Evolutionary conservation across 352 stramenopile genomes (phyloP), one percentile per base, ranked within the genome.

Genomic region (Phytopythium sindhum): DNA sequence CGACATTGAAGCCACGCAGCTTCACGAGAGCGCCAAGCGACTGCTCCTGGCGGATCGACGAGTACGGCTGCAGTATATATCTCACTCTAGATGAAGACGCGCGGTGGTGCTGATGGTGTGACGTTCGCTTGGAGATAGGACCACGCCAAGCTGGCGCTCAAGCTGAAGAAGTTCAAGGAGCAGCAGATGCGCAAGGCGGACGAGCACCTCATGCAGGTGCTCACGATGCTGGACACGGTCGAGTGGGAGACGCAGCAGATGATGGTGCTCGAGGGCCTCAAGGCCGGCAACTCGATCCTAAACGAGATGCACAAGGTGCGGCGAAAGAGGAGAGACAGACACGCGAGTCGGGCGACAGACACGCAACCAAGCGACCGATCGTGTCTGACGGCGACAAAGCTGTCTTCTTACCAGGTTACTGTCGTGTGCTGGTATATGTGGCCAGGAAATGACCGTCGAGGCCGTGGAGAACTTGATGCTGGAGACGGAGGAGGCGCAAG

Each of bases 161-260:
- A 95, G 65, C 73, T 96, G 33, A 95, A 92, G 59, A 97, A 96
- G 72, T 96, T 92, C 67, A 95, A 95, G 60, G 84, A 95, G 65
- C 81, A 89, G 62, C 88, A 97, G 70, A 94, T 97, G 69, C 75
- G 86, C 26, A 81, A 96, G 60, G 86, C 88, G 12, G 86, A 95
- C 64, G 80, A 86, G 42, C 88, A 97, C 61, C 67, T 97, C 64
- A 77, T 97, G 35, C 89, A 94, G 47, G 86, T 97, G 53, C 73
- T 95, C 28, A 66, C 88, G 48, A 89, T 97, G 80, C 64, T 97
- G 60, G 83, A 96, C 70, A 93, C 87, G 24, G 86, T 97, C 54
- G 84, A 96, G 70, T 96, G 88, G 89, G 87, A 95, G 65, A 89
- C 74, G 3, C 86, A 95, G 71, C 88, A 97, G 69, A 74, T 96